Conservation (phyloP, 108 stramenopile genomes). For the Cyclotella baltica region DNA sequence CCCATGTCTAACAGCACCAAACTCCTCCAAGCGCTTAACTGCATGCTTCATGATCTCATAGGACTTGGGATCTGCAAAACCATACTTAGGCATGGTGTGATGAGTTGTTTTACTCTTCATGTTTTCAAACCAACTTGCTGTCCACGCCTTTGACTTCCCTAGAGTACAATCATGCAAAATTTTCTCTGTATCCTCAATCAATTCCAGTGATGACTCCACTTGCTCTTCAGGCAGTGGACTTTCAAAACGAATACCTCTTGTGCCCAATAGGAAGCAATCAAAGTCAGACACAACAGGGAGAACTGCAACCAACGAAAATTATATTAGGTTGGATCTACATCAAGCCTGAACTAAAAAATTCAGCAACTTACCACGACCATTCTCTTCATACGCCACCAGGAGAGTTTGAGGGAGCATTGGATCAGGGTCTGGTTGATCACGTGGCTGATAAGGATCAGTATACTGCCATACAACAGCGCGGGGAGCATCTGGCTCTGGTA, state of each 20-base stretch:
- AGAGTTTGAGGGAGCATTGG: conserved; percentile 69
- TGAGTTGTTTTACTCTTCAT: conserved; percentile 60
- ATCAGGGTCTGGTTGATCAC: conserved; percentile 50
- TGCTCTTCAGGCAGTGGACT: conserved; percentile 68
- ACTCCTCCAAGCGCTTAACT: conserved; percentile 59
- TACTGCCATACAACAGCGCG: conserved; percentile 68
- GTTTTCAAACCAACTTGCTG: conserved; percentile 68
- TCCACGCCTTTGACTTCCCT: conserved; percentile 62
- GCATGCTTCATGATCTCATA: conserved; percentile 76
- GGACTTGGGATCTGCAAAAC: conserved; percentile 81
- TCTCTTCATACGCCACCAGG: conserved; percentile 80
- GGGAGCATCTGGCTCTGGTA: conserved; percentile 45
- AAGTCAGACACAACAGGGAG: conserved; percentile 60
- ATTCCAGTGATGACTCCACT: conserved; percentile 64
- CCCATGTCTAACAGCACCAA: conserved; percentile 79
- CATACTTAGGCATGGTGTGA: conserved; percentile 67
- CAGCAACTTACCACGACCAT: conserved; percentile 41
- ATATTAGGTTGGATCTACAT: neutral
- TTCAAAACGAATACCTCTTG: conserved; percentile 60
- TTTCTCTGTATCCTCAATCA: conserved; percentile 64
- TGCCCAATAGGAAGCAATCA: conserved; percentile 74
- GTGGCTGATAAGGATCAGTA: conserved; percentile 45
- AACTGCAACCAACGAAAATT: neutral
- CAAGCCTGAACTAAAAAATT: neutral
- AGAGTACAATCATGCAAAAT: conserved; percentile 49